Conservation (phyloP, 2,329 filamentous ascomycete species). For the Trichophyton verrucosum region DNA sequence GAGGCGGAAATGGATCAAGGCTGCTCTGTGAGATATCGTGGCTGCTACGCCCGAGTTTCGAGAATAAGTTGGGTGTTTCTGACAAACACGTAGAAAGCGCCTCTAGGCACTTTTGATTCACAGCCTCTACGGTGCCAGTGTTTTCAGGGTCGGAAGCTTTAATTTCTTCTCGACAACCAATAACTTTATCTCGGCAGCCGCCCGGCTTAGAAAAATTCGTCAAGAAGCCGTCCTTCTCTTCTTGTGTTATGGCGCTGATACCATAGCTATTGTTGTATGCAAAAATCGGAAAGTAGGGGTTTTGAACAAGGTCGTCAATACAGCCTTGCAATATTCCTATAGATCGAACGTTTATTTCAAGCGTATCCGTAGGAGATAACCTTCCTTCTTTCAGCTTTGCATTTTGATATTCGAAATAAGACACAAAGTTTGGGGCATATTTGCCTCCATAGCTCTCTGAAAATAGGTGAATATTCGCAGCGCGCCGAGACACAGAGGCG, state of each 20-base stretch:
- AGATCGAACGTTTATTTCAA: slow-evolving; percentile 26
- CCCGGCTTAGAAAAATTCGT: slow-evolving; percentile 25
- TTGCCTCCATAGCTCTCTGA: slow-evolving; percentile 37
- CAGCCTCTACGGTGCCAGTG: background rate
- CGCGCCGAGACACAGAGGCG: background rate
- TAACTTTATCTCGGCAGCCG: slow-evolving; percentile 38
- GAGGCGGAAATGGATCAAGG: slow-evolving; percentile 41
- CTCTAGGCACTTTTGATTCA: background rate
- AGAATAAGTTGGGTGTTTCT: slow-evolving; percentile 26
- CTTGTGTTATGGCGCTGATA: slow-evolving; percentile 34
- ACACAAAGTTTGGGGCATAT: slow-evolving; percentile 18
- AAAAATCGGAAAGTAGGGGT: slow-evolving; percentile 34
- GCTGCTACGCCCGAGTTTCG: slow-evolving; percentile 37
- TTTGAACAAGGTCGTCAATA: slow-evolving; percentile 31
- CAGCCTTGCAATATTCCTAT: slow-evolving; percentile 33
- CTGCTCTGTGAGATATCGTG: slow-evolving; percentile 45
- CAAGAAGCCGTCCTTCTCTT: slow-evolving; percentile 28
- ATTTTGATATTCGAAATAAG: slow-evolving; percentile 1
- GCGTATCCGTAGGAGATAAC: background rate
- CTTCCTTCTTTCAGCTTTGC: background rate
- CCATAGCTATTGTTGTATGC: slow-evolving; percentile 42
- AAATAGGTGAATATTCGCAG: slow-evolving; percentile 17
- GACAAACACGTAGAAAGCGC: background rate
- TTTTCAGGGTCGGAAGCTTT: background rate
- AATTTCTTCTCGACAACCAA: slow-evolving; percentile 29